Evolutionary conservation across 2,329 filamentous ascomycete genomes (phyloP), one percentile per base, ranked within the genome.

Genomic region (Elsinoe batatas): DNA sequence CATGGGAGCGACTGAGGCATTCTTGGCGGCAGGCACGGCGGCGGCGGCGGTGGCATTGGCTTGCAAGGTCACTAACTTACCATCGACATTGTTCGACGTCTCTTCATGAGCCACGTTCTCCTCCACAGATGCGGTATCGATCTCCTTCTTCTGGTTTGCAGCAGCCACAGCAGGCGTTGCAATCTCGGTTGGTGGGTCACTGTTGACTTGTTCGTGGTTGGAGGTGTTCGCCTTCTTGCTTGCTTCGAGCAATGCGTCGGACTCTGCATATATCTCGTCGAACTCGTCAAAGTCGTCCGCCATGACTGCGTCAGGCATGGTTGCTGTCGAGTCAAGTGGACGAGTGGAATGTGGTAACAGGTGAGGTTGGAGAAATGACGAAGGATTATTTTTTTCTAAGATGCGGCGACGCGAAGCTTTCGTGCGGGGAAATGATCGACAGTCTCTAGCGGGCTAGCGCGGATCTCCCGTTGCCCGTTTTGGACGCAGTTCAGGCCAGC

Each of bases 181-280:
- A 44, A 22, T 44, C 26, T 44, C 40, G 26, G 40, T 22, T 18
- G 26, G 40, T 18, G 26, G n/a, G 20, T 44, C 40, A 44, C 26
- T 44, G 10, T 44, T 44, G 40, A 44, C 20, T 22, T 44, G 40
- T 13, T 43, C 33, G 13, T 13, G 33, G 17, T 40, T 26, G 26
- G 50, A 43, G 10, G 50, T 32, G 12, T 38, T 57, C 50, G 53
- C 55, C 32, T 57, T 54, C 15, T 26, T 36, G 15, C 47, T 30
- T n/a, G 35, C 10, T 33, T 57, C 38, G 17, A 44, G 11, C 33
- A 26, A 8, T 8, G 30, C 12, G 12, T 53, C 50, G n/a, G 57
- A 56, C 10, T 50, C 58, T 22, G 58, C 63, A 54, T 68, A 67
- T 43, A 69, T 60, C 53, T 69, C 66, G 54, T 67, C 63, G 63